Base-by-base conservation (phyloP, 2,329 filamentous ascomycete species). In the Trichophyton benhamiae region DNA sequence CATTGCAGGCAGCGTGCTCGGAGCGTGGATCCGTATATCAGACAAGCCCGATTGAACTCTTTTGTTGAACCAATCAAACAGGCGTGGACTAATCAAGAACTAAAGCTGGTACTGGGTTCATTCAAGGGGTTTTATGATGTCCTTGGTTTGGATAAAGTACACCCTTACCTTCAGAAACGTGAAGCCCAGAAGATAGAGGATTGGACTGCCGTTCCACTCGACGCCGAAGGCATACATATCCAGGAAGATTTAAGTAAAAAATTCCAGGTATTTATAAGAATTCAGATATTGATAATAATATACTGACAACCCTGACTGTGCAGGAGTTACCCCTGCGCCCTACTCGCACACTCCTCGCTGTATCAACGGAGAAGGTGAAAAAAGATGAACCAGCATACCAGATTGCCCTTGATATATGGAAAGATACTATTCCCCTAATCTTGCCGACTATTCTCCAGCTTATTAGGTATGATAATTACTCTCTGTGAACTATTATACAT, bases 271-370 rank as follows among this genome's bases (percentile, higher is more conserved):
- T 64, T 76, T 67, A 8, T 44, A 17, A 17, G n/a, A 44, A 2
- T 13, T 17, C 9, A 53, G 5, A 7, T 36, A 30, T 22, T 61
- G 6, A 59, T 0, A 67, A 60, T 61, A 46, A 20, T 46, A 25
- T 41, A 9, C 49, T 25, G 13, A 61, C 13, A 20, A 52, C 11
- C 3, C 11, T 13, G 0, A 6, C 11, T 61, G 27, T 58, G 61
- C 49, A 87, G 80, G 80, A 82, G 63, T 76, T 97, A 13, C 94
- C 94, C 3, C 76, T 99, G 48, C 85, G 92, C 61, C 83, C 88
- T 5, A 96, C 92, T 1, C 96, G 96, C 71, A 90, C 89, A 0
- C 88, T 97, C 70, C 77, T 99, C n/a, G 88, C 87, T 1, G 92
- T 91, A 57, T 95, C 92, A 0, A 92, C 94, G 0, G 95, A 99